These are phyloP conservation scores for Kodamaea fungicola DNA, from an alignment of 1,139 yeast species.

Conservation along the genomic window DNA sequence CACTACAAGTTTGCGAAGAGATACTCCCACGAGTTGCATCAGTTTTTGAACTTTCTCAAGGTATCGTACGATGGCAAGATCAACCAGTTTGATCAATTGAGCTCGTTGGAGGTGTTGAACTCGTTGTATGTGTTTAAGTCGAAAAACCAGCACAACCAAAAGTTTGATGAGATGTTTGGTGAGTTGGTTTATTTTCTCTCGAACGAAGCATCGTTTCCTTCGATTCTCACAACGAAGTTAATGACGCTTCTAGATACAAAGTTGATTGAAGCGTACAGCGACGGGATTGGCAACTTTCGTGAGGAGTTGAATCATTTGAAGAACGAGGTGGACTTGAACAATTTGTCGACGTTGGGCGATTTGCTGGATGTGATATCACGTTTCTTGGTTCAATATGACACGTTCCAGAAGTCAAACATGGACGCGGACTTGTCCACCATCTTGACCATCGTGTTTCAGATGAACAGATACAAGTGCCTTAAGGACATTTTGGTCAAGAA, in stretches of 20 bases:
- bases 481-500: slow-evolving; percentile 18
- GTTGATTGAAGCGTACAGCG: slow-evolving; percentile 16
- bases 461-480: slow-evolving; percentile 24
- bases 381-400: slow-evolving; percentile 20
- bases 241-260: slow-evolving; percentile 11
- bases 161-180: slow-evolving; percentile 22
- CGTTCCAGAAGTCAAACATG: slow-evolving; percentile 11
- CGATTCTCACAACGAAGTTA: slow-evolving; percentile 11
- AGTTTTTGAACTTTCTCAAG: slow-evolving; percentile 21
- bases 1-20: slow-evolving; percentile 4
- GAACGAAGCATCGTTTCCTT: slow-evolving; percentile 10
- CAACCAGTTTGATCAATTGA: slow-evolving; percentile 22
- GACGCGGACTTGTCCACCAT: slow-evolving; percentile 2
- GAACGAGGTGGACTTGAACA: slow-evolving; percentile 16
- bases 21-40: slow-evolving; percentile 20
- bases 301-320: slow-evolving; percentile 24
- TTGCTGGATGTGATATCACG: slow-evolving; percentile 19
- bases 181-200: slow-evolving; percentile 8
- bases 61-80: slow-evolving; percentile 22
- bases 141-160: neutral
- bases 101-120: slow-evolving; percentile 26
- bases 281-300: slow-evolving; percentile 23
- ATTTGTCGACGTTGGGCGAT: slow-evolving; percentile 12
- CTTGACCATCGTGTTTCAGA: slow-evolving; percentile 21
- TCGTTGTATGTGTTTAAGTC: slow-evolving; percentile 28